Conservation (phyloP, 176 grass and related monocot species). For the Avena sativa region DNA sequence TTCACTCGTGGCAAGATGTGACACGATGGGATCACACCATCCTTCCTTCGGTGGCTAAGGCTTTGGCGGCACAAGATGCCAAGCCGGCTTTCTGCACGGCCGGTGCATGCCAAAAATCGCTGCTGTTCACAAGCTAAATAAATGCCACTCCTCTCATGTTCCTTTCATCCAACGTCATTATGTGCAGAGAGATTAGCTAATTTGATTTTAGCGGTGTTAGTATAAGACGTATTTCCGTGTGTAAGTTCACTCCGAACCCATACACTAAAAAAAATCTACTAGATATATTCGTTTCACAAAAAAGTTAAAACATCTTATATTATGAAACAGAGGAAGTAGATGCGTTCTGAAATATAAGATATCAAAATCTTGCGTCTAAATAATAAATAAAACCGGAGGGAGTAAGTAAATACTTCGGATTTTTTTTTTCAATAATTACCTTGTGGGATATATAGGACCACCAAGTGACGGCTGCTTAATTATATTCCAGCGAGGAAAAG, state of each 20-base stretch:
- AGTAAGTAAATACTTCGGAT: background rate
- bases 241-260: too few species aligned
- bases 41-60: background rate
- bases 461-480: background rate
- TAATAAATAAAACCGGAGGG: too few species aligned
- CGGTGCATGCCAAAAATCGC: constrained; percentile 22
- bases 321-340: background rate
- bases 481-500: constrained; percentile 36
- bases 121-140: background rate
- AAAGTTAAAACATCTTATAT: too few species aligned
- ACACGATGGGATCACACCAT: background rate
- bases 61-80: constrained; percentile 41
- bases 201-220: background rate
- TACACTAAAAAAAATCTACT: too few species aligned
- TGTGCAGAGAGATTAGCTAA: background rate
- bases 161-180: constrained; percentile 22
- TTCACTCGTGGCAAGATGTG: constrained; percentile 20
- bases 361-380: too few species aligned
- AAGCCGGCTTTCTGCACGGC: constrained; percentile 43
- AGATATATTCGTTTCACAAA: too few species aligned
- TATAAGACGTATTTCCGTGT: too few species aligned
- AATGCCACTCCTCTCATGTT: background rate
- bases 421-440: background rate
- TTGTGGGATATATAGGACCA: background rate
- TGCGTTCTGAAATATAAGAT: too few species aligned